Evolutionary conservation across 2,329 filamentous ascomycete genomes (phyloP), one percentile per base, ranked within the genome.

Genomic region (Proliferodiscus dingleyae): DNA sequence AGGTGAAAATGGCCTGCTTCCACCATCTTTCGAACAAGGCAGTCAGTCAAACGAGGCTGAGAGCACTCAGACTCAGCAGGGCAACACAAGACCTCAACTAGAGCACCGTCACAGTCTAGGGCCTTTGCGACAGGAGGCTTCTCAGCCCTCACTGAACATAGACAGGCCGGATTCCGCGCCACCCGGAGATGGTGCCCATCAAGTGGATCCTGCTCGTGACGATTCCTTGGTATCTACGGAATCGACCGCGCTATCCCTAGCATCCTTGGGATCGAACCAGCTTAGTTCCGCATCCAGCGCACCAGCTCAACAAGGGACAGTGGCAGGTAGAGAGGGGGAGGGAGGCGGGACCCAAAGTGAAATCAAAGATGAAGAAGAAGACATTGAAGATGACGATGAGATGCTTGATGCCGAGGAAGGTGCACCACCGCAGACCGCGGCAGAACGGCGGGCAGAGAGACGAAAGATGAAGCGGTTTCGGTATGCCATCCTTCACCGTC

Each of bases 401-500:
- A 74, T 76, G 68, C 39, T 62, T 29, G 77, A 80, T 32, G 70
- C 60, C 15, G 68, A 68, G 24, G 72, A 74, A 32, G 58, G 54
- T 28, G 56, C 60, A n/a, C 66, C 65, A 36, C 68, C 71, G 26
- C 75, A 74, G 58, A 79, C 73, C 7, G 72, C 71, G 18, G 78
- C 77, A 23, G 80, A 81, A 61, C 71, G 73, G 46, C 72, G 71
- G 28, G 79, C 71, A 46, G 78, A 73, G 56, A 69, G 75, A 42
- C 73, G 76, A 52, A 85, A 83, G 64, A 83, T 83, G 86, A 91
- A 91, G 72, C 75, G 87, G 47, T 91, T 91, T 63, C 79, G 85
- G 84, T 87, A 73, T 54, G 66, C 46, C 45, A 24, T 28, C 9
- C 3, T 21, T 21, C 18, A 21, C 16, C 15, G 7, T 30, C 29